Percentiles rank a stretch among this genome's conserved stretches.
These are phyloP conservation scores for Candida nonsorbophila DNA, from an alignment of 805 yeast genomes.

Conservation along the genomic window DNA sequence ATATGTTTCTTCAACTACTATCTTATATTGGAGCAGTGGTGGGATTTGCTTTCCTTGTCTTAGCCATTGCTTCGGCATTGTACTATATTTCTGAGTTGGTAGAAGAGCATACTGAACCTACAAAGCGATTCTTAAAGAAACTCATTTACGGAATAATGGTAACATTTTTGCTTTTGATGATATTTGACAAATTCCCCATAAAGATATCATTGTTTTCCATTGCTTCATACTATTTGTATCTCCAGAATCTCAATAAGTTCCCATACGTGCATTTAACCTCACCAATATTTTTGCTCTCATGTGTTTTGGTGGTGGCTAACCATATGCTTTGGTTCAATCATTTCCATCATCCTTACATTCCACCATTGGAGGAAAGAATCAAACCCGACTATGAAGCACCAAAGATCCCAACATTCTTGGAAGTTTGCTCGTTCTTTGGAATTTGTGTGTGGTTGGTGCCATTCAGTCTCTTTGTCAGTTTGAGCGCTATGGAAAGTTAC, in stretches of 20 bases:
- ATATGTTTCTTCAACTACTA: constrained; percentile 35
- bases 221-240: constrained; percentile 64
- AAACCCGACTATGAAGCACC: constrained; percentile 57
- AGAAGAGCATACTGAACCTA: constrained; percentile 87
- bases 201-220: constrained; percentile 62
- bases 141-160: constrained; percentile 59
- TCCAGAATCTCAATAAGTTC: constrained; percentile 72
- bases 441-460: constrained; percentile 92
- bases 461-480: constrained; percentile 82
- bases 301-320: constrained; percentile 67
- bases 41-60: constrained; percentile 36
- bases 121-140: constrained; percentile 62
- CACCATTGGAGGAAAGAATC: constrained; percentile 60
- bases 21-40: constrained; percentile 32
- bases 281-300: constrained; percentile 64
- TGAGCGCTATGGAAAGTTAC: constrained; percentile 87
- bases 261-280: constrained; percentile 77
- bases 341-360: constrained; percentile 68
- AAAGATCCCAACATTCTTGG: constrained; percentile 74
- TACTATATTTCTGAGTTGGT: constrained; percentile 89
- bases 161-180: constrained; percentile 49
- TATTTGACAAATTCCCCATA: constrained; percentile 79
- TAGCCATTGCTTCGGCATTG: constrained; percentile 79
- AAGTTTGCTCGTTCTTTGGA: constrained; percentile 94
- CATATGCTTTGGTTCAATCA: constrained; percentile 89